These are phyloP conservation scores for Orbilia ellipsospora DNA, from an alignment of 2,329 filamentous ascomycete species.

Conservation along the genomic window DNA sequence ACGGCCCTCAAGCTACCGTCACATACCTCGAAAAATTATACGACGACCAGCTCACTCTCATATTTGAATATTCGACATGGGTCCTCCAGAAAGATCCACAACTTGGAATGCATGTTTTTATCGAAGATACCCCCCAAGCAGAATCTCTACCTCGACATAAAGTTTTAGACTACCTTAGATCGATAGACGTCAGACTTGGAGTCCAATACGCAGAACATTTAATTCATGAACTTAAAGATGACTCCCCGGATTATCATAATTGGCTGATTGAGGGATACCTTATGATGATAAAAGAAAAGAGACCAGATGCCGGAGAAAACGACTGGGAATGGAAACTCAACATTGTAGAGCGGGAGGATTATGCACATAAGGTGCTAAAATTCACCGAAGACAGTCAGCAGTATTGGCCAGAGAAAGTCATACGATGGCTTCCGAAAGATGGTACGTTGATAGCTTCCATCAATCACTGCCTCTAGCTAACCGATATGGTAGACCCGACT, in stretches of 20 bases:
- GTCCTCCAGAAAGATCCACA: conserved; percentile 77
- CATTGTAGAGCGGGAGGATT: conserved; percentile 63
- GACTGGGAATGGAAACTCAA: conserved; percentile 65
- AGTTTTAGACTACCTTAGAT: conserved; percentile 78
- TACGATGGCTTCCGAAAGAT: conserved; percentile 80
- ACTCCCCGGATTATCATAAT: conserved; percentile 87
- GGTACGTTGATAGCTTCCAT: conserved; percentile 67
- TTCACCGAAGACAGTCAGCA: conserved; percentile 81
- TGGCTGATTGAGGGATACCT: conserved; percentile 79
- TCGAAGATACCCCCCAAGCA: conserved; percentile 93
- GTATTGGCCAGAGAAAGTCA: conserved; percentile 82
- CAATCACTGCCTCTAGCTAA: no score
- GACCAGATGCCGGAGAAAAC: conserved; percentile 62
- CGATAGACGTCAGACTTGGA: conserved; percentile 77
- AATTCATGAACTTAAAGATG: conserved; percentile 85
- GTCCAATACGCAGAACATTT: conserved; percentile 89
- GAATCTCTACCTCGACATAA: conserved; percentile 83
- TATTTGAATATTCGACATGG: conserved; percentile 92
- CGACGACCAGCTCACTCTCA: conserved; percentile 86
- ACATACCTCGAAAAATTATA: conserved; percentile 90
- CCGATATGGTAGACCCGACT: conserved; percentile 71
- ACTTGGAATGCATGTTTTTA: conserved; percentile 89
- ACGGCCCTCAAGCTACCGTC: conserved; percentile 84
- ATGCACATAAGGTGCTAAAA: conserved; percentile 74
- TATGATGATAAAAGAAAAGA: conserved; percentile 65